Conservation (phyloP, 1,284 basidiomycete species). For the Trichosporon faecale region DNA sequence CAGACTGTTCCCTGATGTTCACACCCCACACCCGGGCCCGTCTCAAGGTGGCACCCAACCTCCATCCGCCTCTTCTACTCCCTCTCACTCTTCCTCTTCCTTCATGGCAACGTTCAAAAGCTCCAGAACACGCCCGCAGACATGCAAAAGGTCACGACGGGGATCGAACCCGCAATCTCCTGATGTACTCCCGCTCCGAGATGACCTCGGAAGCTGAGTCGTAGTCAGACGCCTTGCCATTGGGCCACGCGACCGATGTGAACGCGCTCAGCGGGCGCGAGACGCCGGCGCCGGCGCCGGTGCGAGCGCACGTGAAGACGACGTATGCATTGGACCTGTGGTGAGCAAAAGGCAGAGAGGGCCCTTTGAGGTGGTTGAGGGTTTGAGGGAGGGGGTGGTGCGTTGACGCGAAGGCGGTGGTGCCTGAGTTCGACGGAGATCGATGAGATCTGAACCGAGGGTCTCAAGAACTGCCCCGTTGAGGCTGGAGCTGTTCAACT, state of each 20-base stretch:
- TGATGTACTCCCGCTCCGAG: neutral
- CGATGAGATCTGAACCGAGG: too few relatives aligned
- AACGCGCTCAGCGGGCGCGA: neutral
- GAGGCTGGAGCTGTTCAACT: too few relatives aligned
- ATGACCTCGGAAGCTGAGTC: neutral
- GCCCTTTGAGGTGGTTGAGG: too few relatives aligned
- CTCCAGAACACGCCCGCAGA: neutral
- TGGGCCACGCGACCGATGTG: conserved; percentile 2
- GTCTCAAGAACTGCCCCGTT: too few relatives aligned
- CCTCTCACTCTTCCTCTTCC: neutral
- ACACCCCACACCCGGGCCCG: too few relatives aligned
- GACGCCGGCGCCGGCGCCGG: neutral
- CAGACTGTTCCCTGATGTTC: too few relatives aligned
- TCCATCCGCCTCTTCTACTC: neutral
- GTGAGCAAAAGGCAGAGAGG: too few relatives aligned
- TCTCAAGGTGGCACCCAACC: too few relatives aligned
- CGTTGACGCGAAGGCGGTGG: too few relatives aligned
- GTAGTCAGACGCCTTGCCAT: conserved; percentile 5
- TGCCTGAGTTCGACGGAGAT: too few relatives aligned
- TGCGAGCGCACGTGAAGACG: neutral
- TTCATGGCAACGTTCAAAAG: neutral
- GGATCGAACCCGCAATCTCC: conserved; percentile 17
- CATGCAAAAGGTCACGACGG: conserved; percentile 14
- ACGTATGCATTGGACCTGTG: neutral
- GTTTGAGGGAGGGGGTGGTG: too few relatives aligned